phyloP scores from a whole-genome alignment of 2,329 filamentous ascomycete species.

The Diaporthe vexans region DNA sequence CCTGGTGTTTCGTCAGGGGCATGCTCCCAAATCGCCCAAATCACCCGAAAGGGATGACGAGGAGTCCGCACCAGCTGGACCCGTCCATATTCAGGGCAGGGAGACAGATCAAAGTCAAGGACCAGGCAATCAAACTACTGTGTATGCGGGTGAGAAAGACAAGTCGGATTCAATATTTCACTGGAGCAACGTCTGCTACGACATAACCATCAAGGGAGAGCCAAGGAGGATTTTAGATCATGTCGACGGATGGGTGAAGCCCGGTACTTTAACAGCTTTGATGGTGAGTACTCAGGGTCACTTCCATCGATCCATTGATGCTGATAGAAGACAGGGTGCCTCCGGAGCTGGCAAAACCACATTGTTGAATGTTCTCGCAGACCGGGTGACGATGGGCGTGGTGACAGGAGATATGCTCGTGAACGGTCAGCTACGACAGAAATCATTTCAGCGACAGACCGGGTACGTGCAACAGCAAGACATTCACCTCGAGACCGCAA shows the following conservation, averaged over 20 bases:
- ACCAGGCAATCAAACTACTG: conserved; percentile 30
- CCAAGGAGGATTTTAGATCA: conserved; percentile 39
- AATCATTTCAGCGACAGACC: conserved; percentile 78
- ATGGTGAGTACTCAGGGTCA: conserved; percentile 37
- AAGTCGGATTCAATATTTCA: conserved; percentile 35
- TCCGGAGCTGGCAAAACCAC: conserved; percentile 81
- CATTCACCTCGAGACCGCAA: conserved; percentile 74
- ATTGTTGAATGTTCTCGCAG: conserved; percentile 77
- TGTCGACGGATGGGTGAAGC: conserved; percentile 43
- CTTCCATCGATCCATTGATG: background rate
- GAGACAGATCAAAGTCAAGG: conserved; percentile 53
- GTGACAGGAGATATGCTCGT: conserved; percentile 78
- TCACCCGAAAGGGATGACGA: conserved; percentile 74
- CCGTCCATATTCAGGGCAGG: conserved; percentile 60
- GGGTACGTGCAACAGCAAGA: conserved; percentile 80
- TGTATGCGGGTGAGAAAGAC: background rate
- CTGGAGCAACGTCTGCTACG: conserved; percentile 42
- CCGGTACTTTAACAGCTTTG: conserved; percentile 40
- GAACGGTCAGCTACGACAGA: conserved; percentile 72
- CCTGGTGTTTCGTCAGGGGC: conserved; percentile 78
- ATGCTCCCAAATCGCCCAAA: conserved; percentile 70
- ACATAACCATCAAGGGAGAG: conserved; percentile 41
- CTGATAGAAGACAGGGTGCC: conserved; percentile 57
- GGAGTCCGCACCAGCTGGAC: conserved; percentile 63
- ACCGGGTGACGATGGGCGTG: conserved; percentile 78